Evolutionary conservation across 164 flowering plant genomes (phyloP).

Genomic region (Nymphaea thermarum): DNA sequence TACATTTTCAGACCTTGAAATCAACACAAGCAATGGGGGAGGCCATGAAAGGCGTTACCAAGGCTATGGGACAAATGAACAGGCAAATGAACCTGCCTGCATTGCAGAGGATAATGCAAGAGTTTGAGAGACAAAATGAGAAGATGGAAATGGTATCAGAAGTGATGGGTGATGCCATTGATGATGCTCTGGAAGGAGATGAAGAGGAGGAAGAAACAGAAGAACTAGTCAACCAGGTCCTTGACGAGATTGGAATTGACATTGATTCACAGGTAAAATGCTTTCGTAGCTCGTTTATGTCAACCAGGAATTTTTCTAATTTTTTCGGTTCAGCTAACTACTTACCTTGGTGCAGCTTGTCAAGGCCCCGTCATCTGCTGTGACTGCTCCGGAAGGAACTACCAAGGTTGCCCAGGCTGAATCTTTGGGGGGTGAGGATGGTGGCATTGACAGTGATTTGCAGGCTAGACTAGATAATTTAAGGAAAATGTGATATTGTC

Average conservation of each 20-base stretch:
- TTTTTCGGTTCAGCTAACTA: conserved; percentile 41
- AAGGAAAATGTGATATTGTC: conserved; percentile 39
- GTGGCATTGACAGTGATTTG: conserved; percentile 54
- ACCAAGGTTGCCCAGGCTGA: conserved; percentile 60
- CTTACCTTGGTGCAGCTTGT: conserved; percentile 37
- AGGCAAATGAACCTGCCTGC: conserved; percentile 83
- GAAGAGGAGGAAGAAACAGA: conserved; percentile 87
- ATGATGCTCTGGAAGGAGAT: conserved; percentile 85
- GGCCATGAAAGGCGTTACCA: conserved; percentile 86
- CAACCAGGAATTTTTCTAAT: conserved; percentile 56
- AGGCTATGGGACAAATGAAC: conserved; percentile 92
- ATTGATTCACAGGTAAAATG: conserved; percentile 52
- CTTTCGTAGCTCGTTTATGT: conserved; percentile 38
- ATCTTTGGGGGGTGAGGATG: conserved; percentile 35
- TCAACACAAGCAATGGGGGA: conserved; percentile 96
- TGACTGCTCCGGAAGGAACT: conserved; percentile 50
- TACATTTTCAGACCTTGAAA: conserved; percentile 44
- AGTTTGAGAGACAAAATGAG: conserved; percentile 80
- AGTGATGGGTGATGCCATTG: conserved; percentile 85
- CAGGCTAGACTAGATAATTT: conserved; percentile 78
- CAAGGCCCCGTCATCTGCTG: conserved; percentile 58
- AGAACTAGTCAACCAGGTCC: conserved; percentile 74
- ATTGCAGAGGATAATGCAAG: conserved; percentile 73
- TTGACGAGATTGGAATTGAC: conserved; percentile 75
- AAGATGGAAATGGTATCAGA: conserved; percentile 78